Evolutionary conservation across 2,329 filamentous ascomycete genomes (phyloP).

Genomic region (Cladosporium sp.): DNA sequence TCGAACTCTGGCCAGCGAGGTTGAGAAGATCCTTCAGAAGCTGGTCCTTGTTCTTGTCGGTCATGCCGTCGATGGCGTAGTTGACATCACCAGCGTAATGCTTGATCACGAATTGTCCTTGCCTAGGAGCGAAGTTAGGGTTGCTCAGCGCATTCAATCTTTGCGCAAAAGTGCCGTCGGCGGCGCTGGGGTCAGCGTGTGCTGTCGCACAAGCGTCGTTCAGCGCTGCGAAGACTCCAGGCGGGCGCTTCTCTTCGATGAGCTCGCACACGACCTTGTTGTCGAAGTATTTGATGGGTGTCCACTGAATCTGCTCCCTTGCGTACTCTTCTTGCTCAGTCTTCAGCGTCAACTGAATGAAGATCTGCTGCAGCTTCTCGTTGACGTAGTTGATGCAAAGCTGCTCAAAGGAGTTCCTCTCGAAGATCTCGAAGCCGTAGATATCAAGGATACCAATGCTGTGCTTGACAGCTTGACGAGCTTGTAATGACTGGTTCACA

Average conservation of each 20-base stretch:
- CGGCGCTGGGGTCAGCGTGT: constrained; percentile 87
- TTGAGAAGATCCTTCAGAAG: constrained; percentile 89
- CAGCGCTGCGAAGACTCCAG: constrained; percentile 88
- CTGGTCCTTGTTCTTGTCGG: constrained; percentile 99
- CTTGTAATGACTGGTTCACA: constrained; percentile 80
- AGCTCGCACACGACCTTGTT: constrained; percentile 98
- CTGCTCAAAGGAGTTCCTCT: constrained; percentile 98
- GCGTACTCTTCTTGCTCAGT: constrained; percentile 97
- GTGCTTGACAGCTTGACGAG: constrained; percentile 67
- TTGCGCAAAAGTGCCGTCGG: constrained; percentile 93
- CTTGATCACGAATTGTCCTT: constrained; percentile 97
- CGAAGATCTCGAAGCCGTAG: constrained; percentile 98
- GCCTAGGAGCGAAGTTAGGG: constrained; percentile 81
- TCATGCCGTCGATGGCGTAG: constrained; percentile 93
- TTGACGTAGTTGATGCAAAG: constrained; percentile 99
- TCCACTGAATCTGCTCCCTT: constrained; percentile 95
- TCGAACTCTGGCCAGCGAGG: constrained; percentile 75
- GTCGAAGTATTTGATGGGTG: constrained; percentile 97
- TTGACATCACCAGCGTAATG: constrained; percentile 97
- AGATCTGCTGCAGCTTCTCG: constrained; percentile 98
- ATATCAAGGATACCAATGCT: constrained; percentile 97
- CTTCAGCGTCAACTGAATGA: constrained; percentile 94
- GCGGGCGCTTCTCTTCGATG: constrained; percentile 85
- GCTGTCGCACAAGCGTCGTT: constrained; percentile 99
- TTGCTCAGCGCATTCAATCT: constrained; percentile 86